Evolutionary conservation across 2,329 filamentous ascomycete genomes (phyloP).

Genomic region (Mollisia scopiformis): DNA sequence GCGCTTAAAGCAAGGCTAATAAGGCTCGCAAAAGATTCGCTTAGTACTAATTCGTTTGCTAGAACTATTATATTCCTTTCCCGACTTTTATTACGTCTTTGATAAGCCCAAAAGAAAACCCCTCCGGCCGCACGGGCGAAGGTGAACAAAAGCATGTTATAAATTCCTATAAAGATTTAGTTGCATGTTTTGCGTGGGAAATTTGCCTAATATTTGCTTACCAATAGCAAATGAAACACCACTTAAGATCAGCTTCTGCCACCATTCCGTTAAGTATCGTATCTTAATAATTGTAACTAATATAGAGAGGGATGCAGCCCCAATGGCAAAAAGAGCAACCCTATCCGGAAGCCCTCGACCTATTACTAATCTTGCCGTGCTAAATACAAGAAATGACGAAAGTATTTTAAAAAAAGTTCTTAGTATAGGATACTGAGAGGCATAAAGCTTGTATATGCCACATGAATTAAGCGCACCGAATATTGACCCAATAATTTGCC

Average conservation of each 20-base stretch:
- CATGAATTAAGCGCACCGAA: not conserved
- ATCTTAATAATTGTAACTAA: not conserved
- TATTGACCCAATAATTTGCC: not conserved
- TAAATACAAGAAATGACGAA: not conserved
- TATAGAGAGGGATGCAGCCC: not conserved
- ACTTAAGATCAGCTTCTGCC: not conserved
- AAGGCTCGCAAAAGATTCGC: not conserved
- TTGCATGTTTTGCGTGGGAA: not conserved
- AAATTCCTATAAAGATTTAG: not conserved
- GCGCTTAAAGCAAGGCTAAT: not conserved
- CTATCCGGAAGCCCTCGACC: not conserved
- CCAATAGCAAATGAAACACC: conserved; percentile 1
- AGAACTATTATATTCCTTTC: not conserved
- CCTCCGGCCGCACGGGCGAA: not conserved
- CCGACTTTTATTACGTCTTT: not conserved
- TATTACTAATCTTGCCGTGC: not conserved
- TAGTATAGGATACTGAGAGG: not conserved
- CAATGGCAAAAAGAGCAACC: not conserved
- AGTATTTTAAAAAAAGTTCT: not conserved
- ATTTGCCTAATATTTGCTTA: not conserved
- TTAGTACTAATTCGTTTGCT: not conserved
- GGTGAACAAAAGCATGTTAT: not conserved
- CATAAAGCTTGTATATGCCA: not conserved
- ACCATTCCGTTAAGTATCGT: not conserved
- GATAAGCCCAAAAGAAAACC: not conserved